Evolutionary conservation across 1,139 yeast species (phyloP).

Genomic region (Pichia sp.): DNA sequence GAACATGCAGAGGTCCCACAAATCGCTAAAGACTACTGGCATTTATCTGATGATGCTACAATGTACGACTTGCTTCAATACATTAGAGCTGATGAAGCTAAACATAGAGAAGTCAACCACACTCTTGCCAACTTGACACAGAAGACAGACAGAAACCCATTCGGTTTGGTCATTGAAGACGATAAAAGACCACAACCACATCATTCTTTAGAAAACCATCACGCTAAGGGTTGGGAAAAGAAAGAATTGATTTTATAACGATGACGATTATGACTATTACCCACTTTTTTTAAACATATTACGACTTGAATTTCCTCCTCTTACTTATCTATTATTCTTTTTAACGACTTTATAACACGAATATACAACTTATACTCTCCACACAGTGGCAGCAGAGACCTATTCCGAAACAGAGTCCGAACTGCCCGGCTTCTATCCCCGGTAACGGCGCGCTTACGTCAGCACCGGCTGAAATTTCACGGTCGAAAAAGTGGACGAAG

Average conservation of each 20-base stretch:
- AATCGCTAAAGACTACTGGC: conserved; percentile 66
- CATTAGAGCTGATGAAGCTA: conserved; percentile 66
- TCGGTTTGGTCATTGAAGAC: conserved; percentile 46
- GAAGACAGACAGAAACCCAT: conserved; percentile 63
- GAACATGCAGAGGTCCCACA: conserved; percentile 46
- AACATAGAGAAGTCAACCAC: conserved; percentile 76
- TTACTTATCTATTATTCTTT: neutral
- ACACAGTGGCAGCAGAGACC: no score
- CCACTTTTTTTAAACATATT: neutral
- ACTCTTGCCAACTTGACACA: conserved; percentile 65
- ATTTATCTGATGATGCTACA: conserved; percentile 48
- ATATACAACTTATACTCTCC: no score
- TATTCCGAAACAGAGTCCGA: neutral
- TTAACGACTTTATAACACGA: no score
- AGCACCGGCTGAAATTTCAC: no score
- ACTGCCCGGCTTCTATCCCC: neutral
- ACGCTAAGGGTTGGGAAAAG: conserved; percentile 63
- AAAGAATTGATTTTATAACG: conserved; percentile 40
- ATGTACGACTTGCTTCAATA: conserved; percentile 60
- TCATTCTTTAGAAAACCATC: conserved; percentile 46
- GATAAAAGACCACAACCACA: conserved; percentile 51
- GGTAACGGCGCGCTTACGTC: neutral
- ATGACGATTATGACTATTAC: neutral
- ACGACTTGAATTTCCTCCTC: neutral
- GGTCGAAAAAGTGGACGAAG: neutral